These are phyloP conservation scores for Solanum hybrid DNA, from an alignment of 305 asterid species.

Conservation along the genomic window DNA sequence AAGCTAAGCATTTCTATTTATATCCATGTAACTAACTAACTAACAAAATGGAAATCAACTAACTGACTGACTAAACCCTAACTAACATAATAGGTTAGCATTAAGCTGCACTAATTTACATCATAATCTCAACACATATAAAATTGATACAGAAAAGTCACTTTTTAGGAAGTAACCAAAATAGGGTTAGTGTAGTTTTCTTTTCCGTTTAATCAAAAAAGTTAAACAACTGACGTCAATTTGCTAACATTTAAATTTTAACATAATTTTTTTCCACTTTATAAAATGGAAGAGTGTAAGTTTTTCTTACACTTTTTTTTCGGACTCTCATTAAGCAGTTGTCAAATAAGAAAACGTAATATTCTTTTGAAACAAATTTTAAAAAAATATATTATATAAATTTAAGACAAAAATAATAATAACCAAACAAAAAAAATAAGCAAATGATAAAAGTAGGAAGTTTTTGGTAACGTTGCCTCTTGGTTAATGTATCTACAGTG, in stretches of 20 bases:
- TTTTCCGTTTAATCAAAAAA: background rate
- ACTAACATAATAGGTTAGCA: background rate
- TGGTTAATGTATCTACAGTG: background rate
- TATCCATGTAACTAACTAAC: background rate
- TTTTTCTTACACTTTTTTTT: background rate
- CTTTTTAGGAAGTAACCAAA: background rate
- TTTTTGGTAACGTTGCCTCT: background rate
- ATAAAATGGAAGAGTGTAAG: background rate
- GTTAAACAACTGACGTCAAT: background rate
- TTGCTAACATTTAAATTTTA: background rate
- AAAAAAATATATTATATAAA: background rate
- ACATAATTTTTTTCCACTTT: background rate
- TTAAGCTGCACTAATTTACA: background rate
- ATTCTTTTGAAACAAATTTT: background rate
- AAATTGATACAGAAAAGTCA: background rate
- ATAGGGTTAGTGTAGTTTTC: background rate
- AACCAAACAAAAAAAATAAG: background rate
- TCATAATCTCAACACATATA: background rate
- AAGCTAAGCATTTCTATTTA: too few relatives aligned
- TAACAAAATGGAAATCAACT: background rate
- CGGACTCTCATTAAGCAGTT: background rate
- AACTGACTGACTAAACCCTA: background rate
- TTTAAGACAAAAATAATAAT: background rate
- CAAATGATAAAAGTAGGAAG: background rate
- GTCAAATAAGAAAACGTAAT: background rate